Evolutionary conservation across 2,329 filamentous ascomycete species (phyloP).

Genomic region (Salinomyces thailandicus): DNA sequence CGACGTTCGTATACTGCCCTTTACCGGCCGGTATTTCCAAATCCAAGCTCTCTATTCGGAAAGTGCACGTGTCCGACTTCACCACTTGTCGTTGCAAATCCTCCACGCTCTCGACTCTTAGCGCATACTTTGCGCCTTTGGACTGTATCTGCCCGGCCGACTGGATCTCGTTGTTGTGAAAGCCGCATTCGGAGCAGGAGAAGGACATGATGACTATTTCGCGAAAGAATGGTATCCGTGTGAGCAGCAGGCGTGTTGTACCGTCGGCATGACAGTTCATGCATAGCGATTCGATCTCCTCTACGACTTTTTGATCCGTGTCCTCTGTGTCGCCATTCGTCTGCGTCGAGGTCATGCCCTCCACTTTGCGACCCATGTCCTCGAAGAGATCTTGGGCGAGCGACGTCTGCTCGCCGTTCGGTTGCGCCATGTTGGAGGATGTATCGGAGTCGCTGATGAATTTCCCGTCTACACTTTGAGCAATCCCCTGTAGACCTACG

Average conservation of each 20-base stretch:
- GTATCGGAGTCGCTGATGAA: too few species aligned
- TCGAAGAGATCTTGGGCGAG: slow-evolving; percentile 41
- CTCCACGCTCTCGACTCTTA: slow-evolving; percentile 59
- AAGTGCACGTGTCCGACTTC: slow-evolving; percentile 77
- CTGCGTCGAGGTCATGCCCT: slow-evolving; percentile 25
- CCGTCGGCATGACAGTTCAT: slow-evolving; percentile 53
- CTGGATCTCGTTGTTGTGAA: slow-evolving; percentile 89
- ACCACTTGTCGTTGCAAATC: slow-evolving; percentile 83
- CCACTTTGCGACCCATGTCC: slow-evolving; percentile 42
- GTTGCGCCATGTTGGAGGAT: slow-evolving; percentile 7
- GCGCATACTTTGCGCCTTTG: slow-evolving; percentile 71
- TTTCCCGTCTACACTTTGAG: too few species aligned
- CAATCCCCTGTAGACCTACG: too few species aligned
- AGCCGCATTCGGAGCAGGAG: slow-evolving; percentile 76
- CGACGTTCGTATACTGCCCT: slow-evolving; percentile 86
- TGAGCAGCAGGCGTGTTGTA: slow-evolving; percentile 74
- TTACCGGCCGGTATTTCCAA: slow-evolving; percentile 86
- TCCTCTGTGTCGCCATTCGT: slow-evolving; percentile 28
- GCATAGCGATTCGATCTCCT: slow-evolving; percentile 44
- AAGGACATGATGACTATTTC: slow-evolving; percentile 98
- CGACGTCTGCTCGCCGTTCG: slow-evolving; percentile 11
- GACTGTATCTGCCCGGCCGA: slow-evolving; percentile 86
- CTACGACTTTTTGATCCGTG: slow-evolving; percentile 39
- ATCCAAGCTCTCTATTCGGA: slow-evolving; percentile 84
- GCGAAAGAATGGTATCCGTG: slow-evolving; percentile 91